Evolutionary conservation across 148 eudicot genomes (phyloP), one percentile per base, ranked within the genome.

Genomic region (Euryodendron excelsum): DNA sequence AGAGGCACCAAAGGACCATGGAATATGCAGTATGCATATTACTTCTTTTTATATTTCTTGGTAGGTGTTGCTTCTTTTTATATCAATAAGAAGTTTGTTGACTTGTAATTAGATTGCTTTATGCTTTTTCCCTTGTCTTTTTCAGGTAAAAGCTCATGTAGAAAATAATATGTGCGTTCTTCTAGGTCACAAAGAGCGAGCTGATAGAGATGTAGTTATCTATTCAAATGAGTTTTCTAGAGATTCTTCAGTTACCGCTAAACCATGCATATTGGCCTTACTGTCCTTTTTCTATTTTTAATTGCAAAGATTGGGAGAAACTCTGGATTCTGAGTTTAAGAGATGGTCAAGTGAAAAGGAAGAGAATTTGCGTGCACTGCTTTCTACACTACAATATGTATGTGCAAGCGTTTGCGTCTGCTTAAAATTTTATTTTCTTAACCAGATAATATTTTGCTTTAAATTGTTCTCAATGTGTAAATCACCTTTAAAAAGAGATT

Each of bases 361-460:
- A 67, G 95, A 97, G 55, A 93, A 96, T 83, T 80, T 96, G 86
- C 95, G 97, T 52, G 89, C 98, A 53, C 77, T 96, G 78, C 99
- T 96, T 79, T 96, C 99, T 13, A 96, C 98, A 28, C 86, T 96
- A 80, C 99, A 96, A 88, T 91, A 96, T 87, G 99, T 96, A 89
- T 56, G 98, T 56, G 44, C 18, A 45, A 34, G 45, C 74, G 47
- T 64, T 33, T 44, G 30, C 12, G 68, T 34, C 59, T 72, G 20
- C 30, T 59, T 80, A 14, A n/a, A 3, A 21, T 25, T 52, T 68
- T 21, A 25, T 58, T 30, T 4, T 39, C 20, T 45, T 8, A 55
- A 21, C 48, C 18, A 36, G 30, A 13, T 14, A 39, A 21, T n/a
- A 18, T 34, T 3, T 67, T 53, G 72, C 33, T 64, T 53, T 80